Percentiles rank a stretch among this genome's conserved stretches.
phyloP scores from a whole-genome alignment of 768 basidiomycete genomes.

The Pleurotus citrinopileatus region DNA sequence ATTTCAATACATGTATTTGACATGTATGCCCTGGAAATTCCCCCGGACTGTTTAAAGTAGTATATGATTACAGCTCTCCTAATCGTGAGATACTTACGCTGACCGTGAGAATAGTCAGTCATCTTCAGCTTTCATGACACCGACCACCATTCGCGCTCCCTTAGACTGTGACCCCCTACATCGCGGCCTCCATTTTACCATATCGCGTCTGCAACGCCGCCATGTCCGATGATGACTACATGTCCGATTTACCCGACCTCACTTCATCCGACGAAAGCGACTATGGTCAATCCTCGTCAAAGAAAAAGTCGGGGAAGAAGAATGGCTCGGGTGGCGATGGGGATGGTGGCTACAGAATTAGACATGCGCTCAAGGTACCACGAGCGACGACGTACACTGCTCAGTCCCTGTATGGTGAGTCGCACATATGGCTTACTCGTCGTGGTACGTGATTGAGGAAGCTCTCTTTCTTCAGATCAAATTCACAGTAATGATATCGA shows the following conservation, averaged over 20 bases:
- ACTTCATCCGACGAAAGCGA: background rate
- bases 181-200: no score
- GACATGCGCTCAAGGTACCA: slow-evolving; percentile 50
- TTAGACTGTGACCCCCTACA: no score
- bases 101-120: no score
- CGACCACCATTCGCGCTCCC: no score
- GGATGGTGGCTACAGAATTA: slow-evolving; percentile 27
- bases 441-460: background rate
- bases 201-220: background rate
- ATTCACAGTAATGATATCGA: slow-evolving; percentile 62
- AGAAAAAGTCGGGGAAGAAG: background rate
- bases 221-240: background rate
- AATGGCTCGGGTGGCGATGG: background rate
- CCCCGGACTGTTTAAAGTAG: no score
- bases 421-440: background rate
- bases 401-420: slow-evolving; percentile 55
- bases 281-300: background rate
- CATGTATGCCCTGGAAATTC: no score
- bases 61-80: no score
- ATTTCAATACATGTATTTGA: no score
- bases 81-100: no score
- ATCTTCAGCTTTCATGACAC: no score
- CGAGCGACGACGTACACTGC: slow-evolving; percentile 64
- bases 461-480: slow-evolving; percentile 60
- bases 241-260: background rate